Base-by-base conservation (phyloP, 176 grass and related monocot species). In the Pontederia crassipes region DNA sequence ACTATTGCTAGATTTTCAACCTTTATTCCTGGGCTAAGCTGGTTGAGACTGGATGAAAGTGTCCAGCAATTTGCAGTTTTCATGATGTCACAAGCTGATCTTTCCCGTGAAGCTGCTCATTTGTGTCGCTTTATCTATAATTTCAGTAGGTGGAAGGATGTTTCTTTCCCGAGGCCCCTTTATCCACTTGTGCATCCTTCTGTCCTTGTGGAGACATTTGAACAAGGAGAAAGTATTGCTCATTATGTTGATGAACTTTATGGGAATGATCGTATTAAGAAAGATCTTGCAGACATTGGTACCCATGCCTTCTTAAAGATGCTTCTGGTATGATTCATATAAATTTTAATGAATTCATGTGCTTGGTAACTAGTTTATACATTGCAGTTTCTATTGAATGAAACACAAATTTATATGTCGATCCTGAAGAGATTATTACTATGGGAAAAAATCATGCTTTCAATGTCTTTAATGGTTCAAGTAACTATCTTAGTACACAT, bases 71-170 rank as follows among this genome's bases (percentile, higher is more conserved):
- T 24, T 24, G 20, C 20, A 24, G 20, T 24, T 24, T 24, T 88
- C 67, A 96, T 96, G 92, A 80, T 96, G 83, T 90, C 87, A 75
- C 92, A 96, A 73, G 87, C 90, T 52, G 92, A 96, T 71, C 87
- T 96, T 71, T 90, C 92, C 45, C 75, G 87, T 49, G 92, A 96
- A 83, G 86, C 92, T 78, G 79, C 81, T 75, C 87, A 96, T 79
- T 77, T 96, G 70, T 80, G 57, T 71, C 86, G 92, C 59, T 96
- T 96, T 79, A 77, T 80, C 59, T 90, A 96, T 81, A 96, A 96
- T 73, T 96, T 96, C 74, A 75, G 83, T 45, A 84, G 58, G 61
- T 96, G 92, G 92, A 96, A 72, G 50, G 73, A 78, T 54, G 83
- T 96, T 57, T 96, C 92, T 69, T 96, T 96, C 72, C 92, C 92